Evolutionary conservation across 306 rosid species (phyloP), one percentile per base, ranked within the genome.

Genomic region (Vicia villosa): DNA sequence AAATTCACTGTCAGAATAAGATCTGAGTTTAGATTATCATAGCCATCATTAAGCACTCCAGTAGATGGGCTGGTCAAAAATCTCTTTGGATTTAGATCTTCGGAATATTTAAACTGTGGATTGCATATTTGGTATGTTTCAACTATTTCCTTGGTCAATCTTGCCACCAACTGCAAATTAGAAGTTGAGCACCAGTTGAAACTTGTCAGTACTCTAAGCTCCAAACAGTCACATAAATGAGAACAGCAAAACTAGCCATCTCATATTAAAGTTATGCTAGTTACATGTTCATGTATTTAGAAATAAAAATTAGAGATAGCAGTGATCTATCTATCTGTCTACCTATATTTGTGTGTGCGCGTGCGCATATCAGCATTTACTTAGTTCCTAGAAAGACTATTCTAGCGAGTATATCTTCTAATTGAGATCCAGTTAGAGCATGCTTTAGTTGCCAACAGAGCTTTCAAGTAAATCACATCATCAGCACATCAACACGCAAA

Each of bases 41-140:
- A 77, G 83, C 96, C 98, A 81, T 93, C 98, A 45, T 93, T 93
- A 63, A 86, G 96, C 80, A 93, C 94, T 86, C 98, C 97, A 77
- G 37, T 71, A 42, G 98, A 93, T 4, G 98, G 98, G 76, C 74
- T 90, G 68, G 98, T 93, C 88, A 93, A 84, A 81, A 79, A 93
- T 84, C 98, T 83, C 82, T 90, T 93, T 19, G 96, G 96, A 84
- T 93, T 90, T 69, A 85, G 86, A 81, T 90, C 96, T 75, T 88
- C 96, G 12, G 97, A 93, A 86, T 93, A 93, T 79, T 88, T 90
- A 70, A 93, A 93, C 83, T 81, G 87, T 16, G 97, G 90, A 84
- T 93, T 90, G 88, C 98, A 93, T 80, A 78, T 72, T 82, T 81
- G 89, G 81, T 90, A 93, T 49, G 97, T 93, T 78, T 88, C 97